phyloP scores from a whole-genome alignment of 768 basidiomycete species.

The Leccinellum albellum region DNA sequence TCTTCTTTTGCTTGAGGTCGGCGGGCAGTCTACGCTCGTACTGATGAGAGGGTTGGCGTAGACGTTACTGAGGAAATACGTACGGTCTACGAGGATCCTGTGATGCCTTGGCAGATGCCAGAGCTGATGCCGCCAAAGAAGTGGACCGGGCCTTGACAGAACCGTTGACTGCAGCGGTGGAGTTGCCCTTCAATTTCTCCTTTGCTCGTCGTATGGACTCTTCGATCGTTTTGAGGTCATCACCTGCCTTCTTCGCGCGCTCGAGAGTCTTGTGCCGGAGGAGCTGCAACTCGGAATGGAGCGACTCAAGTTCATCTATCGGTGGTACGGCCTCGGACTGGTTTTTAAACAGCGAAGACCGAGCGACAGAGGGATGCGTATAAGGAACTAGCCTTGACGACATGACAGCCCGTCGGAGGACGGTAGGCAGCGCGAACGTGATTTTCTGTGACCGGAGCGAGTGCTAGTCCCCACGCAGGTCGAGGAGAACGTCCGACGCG shows the following conservation, averaged over 20 bases:
- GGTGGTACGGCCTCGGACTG: constrained; percentile 65
- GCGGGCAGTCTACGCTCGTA: constrained; percentile 32
- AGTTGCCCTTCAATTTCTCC: constrained; percentile 71
- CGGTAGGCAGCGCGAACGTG: not conserved
- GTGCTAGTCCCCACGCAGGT: constrained; percentile 8
- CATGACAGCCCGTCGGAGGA: constrained; percentile 38
- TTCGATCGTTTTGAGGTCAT: constrained; percentile 70
- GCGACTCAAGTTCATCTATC: constrained; percentile 64
- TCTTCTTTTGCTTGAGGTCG: constrained; percentile 74
- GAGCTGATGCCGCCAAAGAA: constrained; percentile 44
- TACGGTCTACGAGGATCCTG: constrained; percentile 63
- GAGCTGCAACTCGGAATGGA: constrained; percentile 57
- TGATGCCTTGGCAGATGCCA: constrained; percentile 51
- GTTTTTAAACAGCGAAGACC: constrained; percentile 60
- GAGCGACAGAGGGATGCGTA: constrained; percentile 44
- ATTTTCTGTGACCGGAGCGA: constrained; percentile 7
- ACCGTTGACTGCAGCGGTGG: constrained; percentile 26
- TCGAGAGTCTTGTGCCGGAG: constrained; percentile 54
- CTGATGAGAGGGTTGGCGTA: constrained; percentile 10
- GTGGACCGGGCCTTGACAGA: constrained; percentile 46
- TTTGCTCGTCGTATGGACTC: constrained; percentile 74
- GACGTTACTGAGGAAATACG: constrained; percentile 23
- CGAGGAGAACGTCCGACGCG: constrained; percentile 15
- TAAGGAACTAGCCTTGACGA: constrained; percentile 57
- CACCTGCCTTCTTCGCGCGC: constrained; percentile 68